phyloP scores from a whole-genome alignment of 306 rosid genomes.

The Luffa acutangula region DNA sequence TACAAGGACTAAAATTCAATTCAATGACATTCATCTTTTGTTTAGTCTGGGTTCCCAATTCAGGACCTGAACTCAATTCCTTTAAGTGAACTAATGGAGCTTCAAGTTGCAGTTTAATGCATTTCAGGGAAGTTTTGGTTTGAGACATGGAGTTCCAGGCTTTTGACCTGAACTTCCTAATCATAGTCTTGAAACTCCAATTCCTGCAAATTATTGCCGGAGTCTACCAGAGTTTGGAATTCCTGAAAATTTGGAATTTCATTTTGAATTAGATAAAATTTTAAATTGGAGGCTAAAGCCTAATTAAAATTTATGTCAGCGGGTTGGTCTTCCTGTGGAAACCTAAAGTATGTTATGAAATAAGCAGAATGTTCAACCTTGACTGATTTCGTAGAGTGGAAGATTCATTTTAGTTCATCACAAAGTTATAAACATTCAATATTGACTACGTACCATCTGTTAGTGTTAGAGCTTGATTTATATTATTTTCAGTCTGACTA shows the following conservation, averaged over 20 bases:
- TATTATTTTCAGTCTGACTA: neutral
- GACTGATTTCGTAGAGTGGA: neutral
- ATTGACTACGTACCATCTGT: neutral
- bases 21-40: neutral
- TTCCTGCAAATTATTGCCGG: neutral
- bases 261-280: neutral
- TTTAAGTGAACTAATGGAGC: neutral
- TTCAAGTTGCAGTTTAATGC: neutral
- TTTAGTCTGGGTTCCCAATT: neutral
- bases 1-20: neutral
- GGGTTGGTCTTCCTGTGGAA: neutral
- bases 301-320: neutral
- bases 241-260: neutral
- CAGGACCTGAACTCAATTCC: neutral
- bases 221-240: too few relatives aligned
- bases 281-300: neutral
- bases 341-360: neutral
- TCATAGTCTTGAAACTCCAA: neutral
- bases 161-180: neutral
- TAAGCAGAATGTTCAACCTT: slow-evolving; percentile 1
- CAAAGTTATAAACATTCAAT: neutral
- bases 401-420: neutral
- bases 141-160: neutral
- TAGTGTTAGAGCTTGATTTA: neutral
- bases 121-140: neutral